Base-by-base conservation (phyloP, 2,329 filamentous ascomycete species). In the Neonectria faginata region DNA sequence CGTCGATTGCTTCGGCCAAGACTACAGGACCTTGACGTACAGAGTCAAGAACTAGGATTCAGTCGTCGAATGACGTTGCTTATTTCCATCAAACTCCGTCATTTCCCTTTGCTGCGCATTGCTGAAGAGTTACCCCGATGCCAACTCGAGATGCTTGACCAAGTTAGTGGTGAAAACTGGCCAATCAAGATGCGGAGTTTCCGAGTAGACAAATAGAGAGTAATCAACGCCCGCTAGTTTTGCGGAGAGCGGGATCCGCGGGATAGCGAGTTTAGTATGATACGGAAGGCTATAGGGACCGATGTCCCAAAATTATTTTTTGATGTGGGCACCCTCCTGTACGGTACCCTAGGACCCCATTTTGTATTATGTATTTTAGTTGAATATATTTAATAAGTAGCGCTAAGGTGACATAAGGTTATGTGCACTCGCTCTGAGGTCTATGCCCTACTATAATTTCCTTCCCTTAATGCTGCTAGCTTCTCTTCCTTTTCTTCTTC, bases 121-220 rank as follows among this genome's bases (percentile, higher is more conserved):
- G 31, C 36, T n/a, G 55, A 36, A 18, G 20, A 29, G 31, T 52
- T 27, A 42, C 22, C n/a, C 18, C 31, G 33, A 27, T 27, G 8
- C 14, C 18, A 10, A 27, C 39, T 8, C 36, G 11, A 11, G 14
- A 45, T n/a, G 22, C 44, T n/a, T 20, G 33, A 31, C 7, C 22
- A 29, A 5, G 16, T 39, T 16, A 16, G 36, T 3, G 8, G 14
- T 5, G 14, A 39, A 9, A 11, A 7, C 11, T 20, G 31, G 27
- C 70, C 70, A 73, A 71, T 71, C 60, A 71, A 10, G n/a, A 7
- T 14, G 47, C 27, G 39, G 20, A 14, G 45, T 67, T 70, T 73
- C 67, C 67, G 70, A 72, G 48, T 61, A 54, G 39, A 3, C 70
- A 66, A 72, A 68, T 72, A 42, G 59, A 47, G 42, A 10, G 25